Evolutionary conservation across 148 eudicot species (phyloP).

Genomic region (Amaranthus cruentus): DNA sequence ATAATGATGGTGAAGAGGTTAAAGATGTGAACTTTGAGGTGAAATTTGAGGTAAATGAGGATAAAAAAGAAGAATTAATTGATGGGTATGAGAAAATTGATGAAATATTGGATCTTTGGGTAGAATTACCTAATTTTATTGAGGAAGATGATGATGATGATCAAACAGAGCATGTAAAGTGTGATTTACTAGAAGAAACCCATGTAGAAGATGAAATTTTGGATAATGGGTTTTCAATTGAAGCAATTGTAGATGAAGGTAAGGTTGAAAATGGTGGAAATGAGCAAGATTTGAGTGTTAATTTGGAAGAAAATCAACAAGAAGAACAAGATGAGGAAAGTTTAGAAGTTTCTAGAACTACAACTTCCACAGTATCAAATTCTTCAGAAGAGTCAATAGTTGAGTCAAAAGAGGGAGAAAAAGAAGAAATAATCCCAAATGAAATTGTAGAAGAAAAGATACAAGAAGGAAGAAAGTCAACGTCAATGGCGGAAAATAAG

Average conservation of each 20-base stretch:
- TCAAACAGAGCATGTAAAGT: background rate
- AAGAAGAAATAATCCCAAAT: constrained; percentile 5
- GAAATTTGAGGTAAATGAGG: constrained; percentile 16
- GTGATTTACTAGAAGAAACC: constrained; percentile 3
- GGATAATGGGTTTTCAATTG: constrained; percentile 8
- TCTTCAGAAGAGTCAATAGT: constrained; percentile 15
- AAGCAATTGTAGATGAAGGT: constrained; percentile 15
- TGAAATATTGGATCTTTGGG: background rate
- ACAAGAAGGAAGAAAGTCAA: too few relatives aligned
- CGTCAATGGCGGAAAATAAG: background rate
- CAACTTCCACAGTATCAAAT: constrained; percentile 6
- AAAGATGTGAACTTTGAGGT: background rate
- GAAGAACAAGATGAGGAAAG: background rate
- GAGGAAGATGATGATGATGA: constrained; percentile 14
- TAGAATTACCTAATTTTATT: background rate
- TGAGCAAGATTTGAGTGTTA: constrained; percentile 12
- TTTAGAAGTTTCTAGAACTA: background rate
- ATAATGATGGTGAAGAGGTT: constrained; percentile 6
- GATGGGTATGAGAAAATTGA: constrained; percentile 8
- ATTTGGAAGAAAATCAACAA: constrained; percentile 9
- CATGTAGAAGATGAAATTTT: constrained; percentile 17
- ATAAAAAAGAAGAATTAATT: background rate
- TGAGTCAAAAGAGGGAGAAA: background rate
- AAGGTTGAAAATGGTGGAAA: constrained; percentile 22
- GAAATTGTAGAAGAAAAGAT: too few relatives aligned